Evolutionary conservation across 768 basidiomycete species (phyloP), one percentile per base, ranked within the genome.

Genomic region (Tricholoma furcatifolium): DNA sequence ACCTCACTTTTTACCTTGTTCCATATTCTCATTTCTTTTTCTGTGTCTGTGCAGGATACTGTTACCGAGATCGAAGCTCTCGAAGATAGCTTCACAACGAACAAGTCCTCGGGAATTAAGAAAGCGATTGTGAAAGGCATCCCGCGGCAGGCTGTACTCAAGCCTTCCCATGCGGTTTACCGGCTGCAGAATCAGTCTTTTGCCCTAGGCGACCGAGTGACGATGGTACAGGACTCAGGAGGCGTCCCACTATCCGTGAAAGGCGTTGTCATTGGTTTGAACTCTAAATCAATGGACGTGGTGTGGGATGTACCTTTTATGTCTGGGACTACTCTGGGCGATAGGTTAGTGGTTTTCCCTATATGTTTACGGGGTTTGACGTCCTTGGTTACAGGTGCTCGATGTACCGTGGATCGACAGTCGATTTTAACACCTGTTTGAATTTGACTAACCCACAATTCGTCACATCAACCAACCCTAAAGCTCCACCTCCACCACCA

Each of bases 231-330:
- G 60, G 97, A 98, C 65, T 87, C 94, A 0, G 95, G 95, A 24
- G 85, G 88, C 31, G 95, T 98, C 0, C 93, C 95, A 1, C 75
- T 98, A 12, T 84, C 86, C 1, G 87, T 86, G 47, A 98, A 96
- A 70, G 97, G 97, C 18, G 92, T 96, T 14, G 94, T 98, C 21
- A 82, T 98, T 47, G 92, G 95, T 12, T 70, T 99, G 62, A 91
- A 87, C 61, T 71, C 86, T 2, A 90, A 87, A 64, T 83, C 88
- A 3, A 88, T 98, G 81, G 97, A 98, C 67, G 88, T 98, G 20
- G 81, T 96, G 0, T 98, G 97, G 91, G 97, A 99, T 67, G 86
- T 88, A 20, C 80, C 93, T 1, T 98, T 99, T 71, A 91, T 99
- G 83, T 85, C 93, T 18, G 97, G 97, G 6, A 78, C 81, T 2